Percentiles rank a stretch among this genome's conserved stretches.
Evolutionary conservation across 1,139 yeast genomes (phyloP).

Genomic region (Zygoascus sp.): DNA sequence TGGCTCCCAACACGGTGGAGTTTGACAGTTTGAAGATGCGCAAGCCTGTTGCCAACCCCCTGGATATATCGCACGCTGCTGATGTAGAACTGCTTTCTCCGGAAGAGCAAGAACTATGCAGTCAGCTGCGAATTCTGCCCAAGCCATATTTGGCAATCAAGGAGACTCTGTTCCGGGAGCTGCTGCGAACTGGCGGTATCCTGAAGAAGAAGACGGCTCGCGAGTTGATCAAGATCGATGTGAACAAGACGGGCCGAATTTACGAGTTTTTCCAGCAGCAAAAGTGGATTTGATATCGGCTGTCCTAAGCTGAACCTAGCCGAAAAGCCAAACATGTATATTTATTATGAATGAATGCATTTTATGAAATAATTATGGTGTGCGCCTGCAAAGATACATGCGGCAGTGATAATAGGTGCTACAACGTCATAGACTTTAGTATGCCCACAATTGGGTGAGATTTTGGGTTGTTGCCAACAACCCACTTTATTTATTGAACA

Average conservation of each 20-base stretch:
- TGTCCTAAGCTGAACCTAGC: not conserved
- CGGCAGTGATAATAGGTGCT: no score
- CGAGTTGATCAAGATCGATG: slow-evolving; percentile 78
- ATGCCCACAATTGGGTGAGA: no score
- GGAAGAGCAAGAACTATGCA: slow-evolving; percentile 83
- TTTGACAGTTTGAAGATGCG: slow-evolving; percentile 10
- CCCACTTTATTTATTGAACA: no score
- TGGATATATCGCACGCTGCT: slow-evolving; percentile 76
- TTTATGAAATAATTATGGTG: not conserved
- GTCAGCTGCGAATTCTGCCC: slow-evolving; percentile 78
- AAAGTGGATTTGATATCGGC: slow-evolving; percentile 58
- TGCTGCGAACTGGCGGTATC: slow-evolving; percentile 77
- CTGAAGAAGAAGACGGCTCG: slow-evolving; percentile 80
- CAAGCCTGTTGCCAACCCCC: slow-evolving; percentile 33
- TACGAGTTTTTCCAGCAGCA: slow-evolving; percentile 90
- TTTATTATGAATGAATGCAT: slow-evolving; percentile 4
- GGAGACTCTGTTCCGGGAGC: slow-evolving; percentile 84
- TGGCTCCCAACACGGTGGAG: not conserved
- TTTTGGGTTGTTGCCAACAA: no score
- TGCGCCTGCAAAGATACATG: no score
- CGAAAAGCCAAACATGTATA: not conserved
- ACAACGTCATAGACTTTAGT: no score
- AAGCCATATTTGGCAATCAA: slow-evolving; percentile 92
- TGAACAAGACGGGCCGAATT: slow-evolving; percentile 77
- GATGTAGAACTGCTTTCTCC: slow-evolving; percentile 78